Evolutionary conservation across 2,329 filamentous ascomycete genomes (phyloP).

Genomic region (Verticillium klebahnii): DNA sequence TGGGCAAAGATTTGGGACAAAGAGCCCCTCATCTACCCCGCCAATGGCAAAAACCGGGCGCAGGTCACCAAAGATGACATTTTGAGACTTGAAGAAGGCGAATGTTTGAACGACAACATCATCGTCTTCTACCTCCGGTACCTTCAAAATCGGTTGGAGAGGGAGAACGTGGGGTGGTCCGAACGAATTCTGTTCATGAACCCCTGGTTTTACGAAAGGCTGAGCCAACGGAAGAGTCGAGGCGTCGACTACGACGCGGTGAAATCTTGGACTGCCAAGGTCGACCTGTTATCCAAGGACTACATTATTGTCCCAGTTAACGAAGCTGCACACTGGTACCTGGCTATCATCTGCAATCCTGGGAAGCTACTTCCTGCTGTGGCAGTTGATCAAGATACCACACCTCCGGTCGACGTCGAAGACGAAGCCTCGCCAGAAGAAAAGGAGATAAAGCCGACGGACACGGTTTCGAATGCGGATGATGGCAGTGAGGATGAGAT

Average conservation of each 20-base stretch:
- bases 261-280: conserved; percentile 78
- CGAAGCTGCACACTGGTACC: conserved; percentile 83
- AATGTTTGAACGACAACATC: conserved; percentile 90
- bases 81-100: conserved; percentile 70
- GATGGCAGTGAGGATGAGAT: background rate
- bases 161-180: conserved; percentile 48
- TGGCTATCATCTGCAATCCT: conserved; percentile 92
- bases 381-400: conserved; percentile 1
- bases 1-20: conserved; percentile 50
- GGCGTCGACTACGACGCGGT: conserved; percentile 81
- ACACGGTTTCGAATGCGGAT: background rate
- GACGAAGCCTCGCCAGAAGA: background rate
- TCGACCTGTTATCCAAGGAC: conserved; percentile 80
- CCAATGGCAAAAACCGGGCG: conserved; percentile 53
- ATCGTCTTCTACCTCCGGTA: conserved; percentile 83
- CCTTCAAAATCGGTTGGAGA: conserved; percentile 57
- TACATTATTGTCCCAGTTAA: conserved; percentile 93
- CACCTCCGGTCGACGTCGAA: conserved; percentile 8
- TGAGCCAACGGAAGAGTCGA: conserved; percentile 56
- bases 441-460: background rate
- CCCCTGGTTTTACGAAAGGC: conserved; percentile 81
- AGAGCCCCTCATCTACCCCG: conserved; percentile 57
- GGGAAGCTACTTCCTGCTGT: conserved; percentile 49
- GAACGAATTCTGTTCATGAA: conserved; percentile 82
- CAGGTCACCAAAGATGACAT: conserved; percentile 71